These are phyloP conservation scores for Monosporascus sp. DNA, from an alignment of 2,329 filamentous ascomycete species.

Conservation along the genomic window DNA sequence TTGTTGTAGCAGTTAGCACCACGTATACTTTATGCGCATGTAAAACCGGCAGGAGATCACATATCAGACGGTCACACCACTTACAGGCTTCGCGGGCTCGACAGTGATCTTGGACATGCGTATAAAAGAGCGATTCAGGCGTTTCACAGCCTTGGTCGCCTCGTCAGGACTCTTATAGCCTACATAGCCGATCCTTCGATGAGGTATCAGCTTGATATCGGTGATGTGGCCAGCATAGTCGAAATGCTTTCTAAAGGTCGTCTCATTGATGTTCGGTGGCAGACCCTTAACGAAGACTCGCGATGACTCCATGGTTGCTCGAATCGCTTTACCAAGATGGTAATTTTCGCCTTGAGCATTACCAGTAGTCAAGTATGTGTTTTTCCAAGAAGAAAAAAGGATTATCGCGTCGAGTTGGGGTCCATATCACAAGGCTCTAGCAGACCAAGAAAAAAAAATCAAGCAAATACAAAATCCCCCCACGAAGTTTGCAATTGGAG, in stretches of 20 bases:
- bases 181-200: constrained; percentile 90
- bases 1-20: constrained; percentile 11
- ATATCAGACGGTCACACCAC: constrained; percentile 14
- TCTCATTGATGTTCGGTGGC: constrained; percentile 78
- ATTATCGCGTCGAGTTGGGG: no score
- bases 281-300: constrained; percentile 76
- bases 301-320: constrained; percentile 50
- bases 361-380: no score
- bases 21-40: background rate
- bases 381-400: no score
- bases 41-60: no score
- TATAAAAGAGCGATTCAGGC: constrained; percentile 93
- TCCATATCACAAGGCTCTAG: no score
- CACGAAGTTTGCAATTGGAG: no score
- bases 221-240: constrained; percentile 71
- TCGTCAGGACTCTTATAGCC: constrained; percentile 82
- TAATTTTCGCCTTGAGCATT: no score
- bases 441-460: no score
- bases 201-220: constrained; percentile 85
- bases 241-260: constrained; percentile 87
- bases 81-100: constrained; percentile 78
- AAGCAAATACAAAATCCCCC: no score
- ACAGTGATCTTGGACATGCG: constrained; percentile 92
- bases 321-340: no score
- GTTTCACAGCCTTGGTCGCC: constrained; percentile 79